phyloP scores from a whole-genome alignment of 331 rosid species.

The Telfairia occidentalis region DNA sequence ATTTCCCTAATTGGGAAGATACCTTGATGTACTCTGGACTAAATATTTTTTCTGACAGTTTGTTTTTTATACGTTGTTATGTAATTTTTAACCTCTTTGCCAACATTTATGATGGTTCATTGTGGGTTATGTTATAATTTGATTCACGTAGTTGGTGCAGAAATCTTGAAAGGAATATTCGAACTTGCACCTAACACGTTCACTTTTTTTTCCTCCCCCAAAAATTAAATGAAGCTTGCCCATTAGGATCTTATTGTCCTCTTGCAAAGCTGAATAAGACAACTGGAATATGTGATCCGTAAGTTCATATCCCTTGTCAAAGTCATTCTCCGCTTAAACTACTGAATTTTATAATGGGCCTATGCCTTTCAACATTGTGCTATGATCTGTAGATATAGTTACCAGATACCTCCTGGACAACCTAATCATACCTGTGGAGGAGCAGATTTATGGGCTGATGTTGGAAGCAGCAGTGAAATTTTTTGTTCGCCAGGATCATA shows the following conservation, averaged over 20 bases:
- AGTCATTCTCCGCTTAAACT: background rate
- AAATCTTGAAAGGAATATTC: background rate
- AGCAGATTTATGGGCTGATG: conserved; percentile 67
- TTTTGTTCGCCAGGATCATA: conserved; percentile 79
- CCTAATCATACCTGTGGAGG: conserved; percentile 69
- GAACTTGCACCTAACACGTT: conserved; percentile 1
- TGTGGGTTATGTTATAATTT: background rate
- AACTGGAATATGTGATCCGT: conserved; percentile 75
- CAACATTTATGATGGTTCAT: background rate
- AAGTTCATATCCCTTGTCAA: conserved; percentile 27
- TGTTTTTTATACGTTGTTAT: background rate
- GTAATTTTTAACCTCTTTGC: background rate
- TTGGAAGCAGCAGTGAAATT: conserved; percentile 45
- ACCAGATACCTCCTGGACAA: conserved; percentile 57
- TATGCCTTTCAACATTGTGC: conserved; percentile 9
- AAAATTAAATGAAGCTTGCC: conserved; percentile 64
- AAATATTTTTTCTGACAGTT: background rate
- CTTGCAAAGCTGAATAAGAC: conserved; percentile 37
- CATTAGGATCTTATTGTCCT: conserved; percentile 77
- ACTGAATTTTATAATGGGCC: background rate
- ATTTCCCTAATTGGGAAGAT: background rate
- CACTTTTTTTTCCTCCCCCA: background rate
- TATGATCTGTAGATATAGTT: conserved; percentile 51
- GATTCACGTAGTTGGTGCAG: background rate
- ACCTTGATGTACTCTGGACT: background rate